Percentiles rank a stretch among this genome's conserved stretches.
phyloP scores from a whole-genome alignment of 371 early-diverging fungal genomes.

The Choanephora cucurbitarum region DNA sequence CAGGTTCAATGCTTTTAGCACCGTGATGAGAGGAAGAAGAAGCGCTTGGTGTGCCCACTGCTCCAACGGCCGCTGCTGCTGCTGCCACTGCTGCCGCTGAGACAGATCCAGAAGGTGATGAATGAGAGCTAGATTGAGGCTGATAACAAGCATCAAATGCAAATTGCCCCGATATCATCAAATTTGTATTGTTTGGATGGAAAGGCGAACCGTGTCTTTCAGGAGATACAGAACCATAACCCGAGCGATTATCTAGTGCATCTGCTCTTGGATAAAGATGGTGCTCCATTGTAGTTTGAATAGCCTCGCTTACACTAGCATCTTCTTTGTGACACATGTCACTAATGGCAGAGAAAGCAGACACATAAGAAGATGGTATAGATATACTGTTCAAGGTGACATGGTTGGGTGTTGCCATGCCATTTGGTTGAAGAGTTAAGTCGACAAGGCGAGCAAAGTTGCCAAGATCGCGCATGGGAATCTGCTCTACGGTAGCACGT shows the following conservation, averaged over 20 bases:
- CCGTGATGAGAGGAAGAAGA: slow-evolving; percentile 15
- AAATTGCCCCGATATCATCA: slow-evolving; percentile 20
- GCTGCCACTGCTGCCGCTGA: slow-evolving; percentile 37
- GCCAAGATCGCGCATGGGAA: slow-evolving; percentile 33
- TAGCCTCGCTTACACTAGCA: neutral
- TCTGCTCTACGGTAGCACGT: slow-evolving; percentile 27
- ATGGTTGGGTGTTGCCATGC: slow-evolving; percentile 6
- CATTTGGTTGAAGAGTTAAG: slow-evolving; percentile 31
- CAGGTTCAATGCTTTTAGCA: slow-evolving; percentile 45
- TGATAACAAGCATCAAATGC: slow-evolving; percentile 18
- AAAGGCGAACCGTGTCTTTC: slow-evolving; percentile 20
- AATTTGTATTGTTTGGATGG: slow-evolving; percentile 8
- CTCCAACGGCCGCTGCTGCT: slow-evolving; percentile 33
- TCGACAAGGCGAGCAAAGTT: slow-evolving; percentile 40
- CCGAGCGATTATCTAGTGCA: slow-evolving; percentile 10
- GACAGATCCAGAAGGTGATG: slow-evolving; percentile 23
- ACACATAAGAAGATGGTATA: slow-evolving; percentile 13
- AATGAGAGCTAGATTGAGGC: slow-evolving; percentile 16
- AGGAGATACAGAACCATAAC: slow-evolving; percentile 19
- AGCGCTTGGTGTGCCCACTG: slow-evolving; percentile 33
- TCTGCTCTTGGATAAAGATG: slow-evolving; percentile 10
- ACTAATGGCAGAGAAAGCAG: slow-evolving; percentile 35
- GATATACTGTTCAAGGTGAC: slow-evolving; percentile 8
- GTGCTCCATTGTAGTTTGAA: slow-evolving; percentile 4
- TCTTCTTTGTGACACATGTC: slow-evolving; percentile 26